Percentiles rank a stretch among this genome's conserved stretches.
Conservation (phyloP, 495 filamentous ascomycete genomes). For the Xylaria intraflava region DNA sequence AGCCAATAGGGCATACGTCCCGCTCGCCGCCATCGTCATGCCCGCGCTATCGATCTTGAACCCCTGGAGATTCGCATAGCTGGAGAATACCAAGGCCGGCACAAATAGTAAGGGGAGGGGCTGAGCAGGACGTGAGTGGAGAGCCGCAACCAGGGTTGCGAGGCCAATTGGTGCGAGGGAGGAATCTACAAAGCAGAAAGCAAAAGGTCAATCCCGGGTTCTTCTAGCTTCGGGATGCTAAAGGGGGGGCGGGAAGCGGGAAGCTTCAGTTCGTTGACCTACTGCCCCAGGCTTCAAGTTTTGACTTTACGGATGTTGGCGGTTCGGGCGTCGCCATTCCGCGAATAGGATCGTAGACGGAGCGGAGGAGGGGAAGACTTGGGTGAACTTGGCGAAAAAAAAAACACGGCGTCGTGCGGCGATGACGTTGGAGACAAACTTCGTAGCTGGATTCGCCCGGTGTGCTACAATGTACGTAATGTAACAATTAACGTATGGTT, state of each 20-base stretch:
- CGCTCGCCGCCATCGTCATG: slow-evolving; percentile 77
- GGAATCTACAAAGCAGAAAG: slow-evolving; percentile 49
- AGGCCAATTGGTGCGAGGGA: slow-evolving; percentile 71
- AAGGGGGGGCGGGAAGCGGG: slow-evolving; percentile 1
- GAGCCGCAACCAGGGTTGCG: slow-evolving; percentile 70
- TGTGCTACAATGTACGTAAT: no score
- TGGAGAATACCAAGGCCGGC: slow-evolving; percentile 75
- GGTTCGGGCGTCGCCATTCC: slow-evolving; percentile 36
- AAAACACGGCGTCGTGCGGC: neutral
- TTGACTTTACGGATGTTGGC: slow-evolving; percentile 45
- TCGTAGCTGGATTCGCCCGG: neutral
- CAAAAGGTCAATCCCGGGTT: neutral
- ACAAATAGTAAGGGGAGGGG: slow-evolving; percentile 73
- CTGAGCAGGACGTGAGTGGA: slow-evolving; percentile 70
- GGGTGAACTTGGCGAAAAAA: neutral
- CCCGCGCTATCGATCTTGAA: slow-evolving; percentile 80
- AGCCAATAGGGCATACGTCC: slow-evolving; percentile 74
- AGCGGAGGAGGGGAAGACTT: neutral
- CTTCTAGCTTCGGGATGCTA: neutral
- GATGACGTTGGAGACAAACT: neutral
- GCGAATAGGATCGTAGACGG: neutral
- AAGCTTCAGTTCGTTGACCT: slow-evolving; percentile 28
- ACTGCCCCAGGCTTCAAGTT: slow-evolving; percentile 66
- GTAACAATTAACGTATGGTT: no score
- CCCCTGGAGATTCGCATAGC: slow-evolving; percentile 73